phyloP scores from a whole-genome alignment of 208 protist genomes.

The Wallacemonas sp. region DNA sequence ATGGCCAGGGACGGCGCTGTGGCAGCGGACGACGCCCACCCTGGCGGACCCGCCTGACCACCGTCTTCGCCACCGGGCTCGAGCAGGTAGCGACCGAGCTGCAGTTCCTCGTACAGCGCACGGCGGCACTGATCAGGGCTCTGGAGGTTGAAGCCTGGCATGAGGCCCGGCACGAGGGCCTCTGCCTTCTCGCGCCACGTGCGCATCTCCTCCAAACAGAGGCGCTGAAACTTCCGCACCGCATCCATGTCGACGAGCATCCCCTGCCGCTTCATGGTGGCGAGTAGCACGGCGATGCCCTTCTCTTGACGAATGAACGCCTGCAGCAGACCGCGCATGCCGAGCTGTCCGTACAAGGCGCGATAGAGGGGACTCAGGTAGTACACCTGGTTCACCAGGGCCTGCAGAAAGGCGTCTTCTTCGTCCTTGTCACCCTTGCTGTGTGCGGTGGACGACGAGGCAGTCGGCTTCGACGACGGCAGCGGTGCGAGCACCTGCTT shows the following conservation, averaged over 20 bases:
- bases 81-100: slow-evolving; percentile 66
- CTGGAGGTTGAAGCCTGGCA: slow-evolving; percentile 85
- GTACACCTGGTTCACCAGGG: slow-evolving; percentile 68
- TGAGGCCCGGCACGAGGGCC: slow-evolving; percentile 47
- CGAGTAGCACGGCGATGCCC: slow-evolving; percentile 72
- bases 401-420: slow-evolving; percentile 23
- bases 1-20: slow-evolving; percentile 34
- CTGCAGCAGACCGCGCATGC: slow-evolving; percentile 75
- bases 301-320: slow-evolving; percentile 88
- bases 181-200: slow-evolving; percentile 32
- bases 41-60: not conserved
- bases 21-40: slow-evolving; percentile 2
- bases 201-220: slow-evolving; percentile 57
- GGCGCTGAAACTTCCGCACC: slow-evolving; percentile 57
- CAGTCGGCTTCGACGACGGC: not conserved
- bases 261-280: slow-evolving; percentile 75
- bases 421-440: not conserved
- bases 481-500: slow-evolving; percentile 1
- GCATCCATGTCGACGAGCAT: slow-evolving; percentile 62
- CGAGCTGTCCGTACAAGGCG: slow-evolving; percentile 77
- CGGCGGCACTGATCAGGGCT: slow-evolving; percentile 80
- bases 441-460: no score
- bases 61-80: slow-evolving; percentile 14
- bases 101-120: slow-evolving; percentile 85
- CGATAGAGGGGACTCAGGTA: slow-evolving; percentile 79